These are phyloP conservation scores for Salix arbutifolia DNA, from an alignment of 345 rosid species.

Conservation along the genomic window DNA sequence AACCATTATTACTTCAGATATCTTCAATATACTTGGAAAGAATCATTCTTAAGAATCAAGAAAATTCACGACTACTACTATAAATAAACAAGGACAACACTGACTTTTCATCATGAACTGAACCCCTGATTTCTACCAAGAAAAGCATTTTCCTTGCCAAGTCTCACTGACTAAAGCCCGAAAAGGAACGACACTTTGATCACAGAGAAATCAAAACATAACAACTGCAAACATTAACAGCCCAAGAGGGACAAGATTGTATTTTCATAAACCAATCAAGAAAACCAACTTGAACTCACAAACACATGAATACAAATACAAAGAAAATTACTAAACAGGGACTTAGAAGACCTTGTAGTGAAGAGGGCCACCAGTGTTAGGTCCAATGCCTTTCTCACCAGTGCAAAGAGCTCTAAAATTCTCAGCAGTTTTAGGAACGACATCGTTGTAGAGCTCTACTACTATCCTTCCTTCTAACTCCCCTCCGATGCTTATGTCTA, in stretches of 20 bases:
- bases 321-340: neutral
- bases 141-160: neutral
- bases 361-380: slow-evolving; percentile 66
- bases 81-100: neutral
- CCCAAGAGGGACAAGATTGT: no score
- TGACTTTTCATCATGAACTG: neutral
- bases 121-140: neutral
- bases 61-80: neutral
- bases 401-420: slow-evolving; percentile 94
- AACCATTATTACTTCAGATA: neutral
- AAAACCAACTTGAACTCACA: neutral
- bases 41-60: neutral
- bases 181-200: no score
- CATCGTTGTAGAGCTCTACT: slow-evolving; percentile 74
- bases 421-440: slow-evolving; percentile 83
- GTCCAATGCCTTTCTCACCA: slow-evolving; percentile 88
- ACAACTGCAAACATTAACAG: no score
- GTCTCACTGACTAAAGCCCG: neutral
- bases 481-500: slow-evolving; percentile 85
- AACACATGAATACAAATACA: neutral
- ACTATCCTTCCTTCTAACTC: slow-evolving; percentile 91
- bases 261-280: no score
- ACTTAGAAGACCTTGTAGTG: slow-evolving; percentile 66
- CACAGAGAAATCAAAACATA: no score
- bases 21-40: neutral